These are phyloP conservation scores for Cryphonectria radicalis DNA, from an alignment of 2,329 filamentous ascomycete species.

Conservation along the genomic window DNA sequence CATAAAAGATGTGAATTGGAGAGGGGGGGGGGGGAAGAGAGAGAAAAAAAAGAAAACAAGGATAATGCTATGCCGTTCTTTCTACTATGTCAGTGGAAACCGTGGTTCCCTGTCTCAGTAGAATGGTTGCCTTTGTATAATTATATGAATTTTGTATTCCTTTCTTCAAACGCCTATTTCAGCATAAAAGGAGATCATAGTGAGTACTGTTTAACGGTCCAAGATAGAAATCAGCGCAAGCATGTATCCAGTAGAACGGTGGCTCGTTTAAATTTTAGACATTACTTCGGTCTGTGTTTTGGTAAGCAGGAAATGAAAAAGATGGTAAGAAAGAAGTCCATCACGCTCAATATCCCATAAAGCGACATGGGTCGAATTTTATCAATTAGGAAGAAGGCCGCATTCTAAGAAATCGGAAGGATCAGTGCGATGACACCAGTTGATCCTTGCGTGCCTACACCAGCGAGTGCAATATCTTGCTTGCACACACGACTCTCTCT, in stretches of 20 bases:
- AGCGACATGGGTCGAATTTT: not conserved
- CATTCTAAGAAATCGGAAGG: not conserved
- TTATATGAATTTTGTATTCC: too few species aligned
- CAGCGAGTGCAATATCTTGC: not conserved
- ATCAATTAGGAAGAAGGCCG: too few species aligned
- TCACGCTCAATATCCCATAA: not conserved
- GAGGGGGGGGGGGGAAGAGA: too few species aligned
- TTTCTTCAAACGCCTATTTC: not conserved
- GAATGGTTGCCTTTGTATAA: not conserved
- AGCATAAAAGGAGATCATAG: not conserved
- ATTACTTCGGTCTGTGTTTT: not conserved
- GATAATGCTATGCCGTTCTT: too few species aligned
- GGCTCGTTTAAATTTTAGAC: not conserved
- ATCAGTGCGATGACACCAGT: not conserved
- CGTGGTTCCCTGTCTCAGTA: not conserved
- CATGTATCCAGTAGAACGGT: not conserved
- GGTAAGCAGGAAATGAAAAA: not conserved
- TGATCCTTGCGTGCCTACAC: not conserved
- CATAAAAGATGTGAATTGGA: too few species aligned
- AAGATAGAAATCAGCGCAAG: not conserved
- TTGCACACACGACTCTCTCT: not conserved
- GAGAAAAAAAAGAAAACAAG: too few species aligned
- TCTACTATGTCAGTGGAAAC: not conserved
- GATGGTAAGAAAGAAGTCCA: not conserved
- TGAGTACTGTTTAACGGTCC: not conserved